phyloP scores from a whole-genome alignment of 2,329 filamentous ascomycete species.

The Cercospora canescens region DNA sequence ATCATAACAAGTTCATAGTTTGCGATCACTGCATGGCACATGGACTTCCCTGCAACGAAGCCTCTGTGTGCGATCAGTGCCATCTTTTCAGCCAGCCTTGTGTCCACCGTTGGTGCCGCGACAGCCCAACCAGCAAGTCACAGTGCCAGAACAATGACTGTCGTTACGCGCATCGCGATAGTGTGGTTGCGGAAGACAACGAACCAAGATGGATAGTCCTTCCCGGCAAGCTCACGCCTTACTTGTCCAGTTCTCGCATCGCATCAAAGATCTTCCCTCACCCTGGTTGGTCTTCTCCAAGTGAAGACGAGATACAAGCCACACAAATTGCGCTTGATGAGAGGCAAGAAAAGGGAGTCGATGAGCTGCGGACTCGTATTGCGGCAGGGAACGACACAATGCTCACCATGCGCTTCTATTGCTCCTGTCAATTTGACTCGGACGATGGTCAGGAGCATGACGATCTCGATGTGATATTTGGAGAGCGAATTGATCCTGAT shows the following conservation, averaged over 20 bases:
- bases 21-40: constrained; percentile 21
- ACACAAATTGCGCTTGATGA: not conserved
- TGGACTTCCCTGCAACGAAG: constrained; percentile 18
- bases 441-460: not conserved
- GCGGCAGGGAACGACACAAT: not conserved
- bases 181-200: not conserved
- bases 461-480: not conserved
- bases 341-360: not conserved
- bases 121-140: not conserved
- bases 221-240: not conserved
- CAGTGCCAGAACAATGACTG: constrained; percentile 5
- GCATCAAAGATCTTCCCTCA: not conserved
- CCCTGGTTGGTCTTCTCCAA: not conserved
- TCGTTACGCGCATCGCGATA: constrained; percentile 9
- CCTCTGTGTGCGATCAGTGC: constrained; percentile 20
- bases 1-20: constrained; percentile 17
- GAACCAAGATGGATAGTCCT: constrained; percentile 1
- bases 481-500: not conserved
- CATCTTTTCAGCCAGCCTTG: constrained; percentile 1
- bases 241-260: not conserved
- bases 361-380: not conserved
- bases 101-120: constrained; percentile 14
- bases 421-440: not conserved
- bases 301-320: not conserved
- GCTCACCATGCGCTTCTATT: not conserved